Evolutionary conservation across 2,329 filamentous ascomycete genomes (phyloP).

Genomic region (Colletotrichum lentis): DNA sequence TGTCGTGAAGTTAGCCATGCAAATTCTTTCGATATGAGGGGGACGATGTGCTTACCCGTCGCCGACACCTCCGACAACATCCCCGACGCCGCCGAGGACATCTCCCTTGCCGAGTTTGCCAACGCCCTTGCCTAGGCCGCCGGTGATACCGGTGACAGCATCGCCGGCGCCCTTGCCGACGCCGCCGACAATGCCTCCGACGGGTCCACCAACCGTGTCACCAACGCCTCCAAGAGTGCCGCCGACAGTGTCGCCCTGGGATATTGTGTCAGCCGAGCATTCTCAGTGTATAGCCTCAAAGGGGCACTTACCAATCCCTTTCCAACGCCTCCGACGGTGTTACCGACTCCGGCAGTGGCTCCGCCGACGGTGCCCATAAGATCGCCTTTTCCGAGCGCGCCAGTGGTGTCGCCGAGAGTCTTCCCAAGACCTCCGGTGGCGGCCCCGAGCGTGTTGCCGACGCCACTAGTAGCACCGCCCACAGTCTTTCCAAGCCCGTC

Average conservation of each 20-base stretch:
- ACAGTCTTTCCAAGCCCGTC: constrained; percentile 25
- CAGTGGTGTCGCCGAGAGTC: constrained; percentile 27
- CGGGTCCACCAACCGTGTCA: constrained; percentile 30
- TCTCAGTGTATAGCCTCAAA: not conserved
- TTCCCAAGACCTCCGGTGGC: constrained; percentile 25
- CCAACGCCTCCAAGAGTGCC: constrained; percentile 33
- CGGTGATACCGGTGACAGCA: constrained; percentile 32
- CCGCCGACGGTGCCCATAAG: constrained; percentile 29
- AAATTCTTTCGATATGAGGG: accelerated
- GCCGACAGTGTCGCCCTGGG: constrained; percentile 30
- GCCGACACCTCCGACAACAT: constrained; percentile 31
- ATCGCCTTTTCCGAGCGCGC: constrained; percentile 27
- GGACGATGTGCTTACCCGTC: constrained; percentile 16
- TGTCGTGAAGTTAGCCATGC: not conserved
- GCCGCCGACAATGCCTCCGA: constrained; percentile 31
- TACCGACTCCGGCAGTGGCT: constrained; percentile 21
- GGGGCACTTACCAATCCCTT: constrained; percentile 28
- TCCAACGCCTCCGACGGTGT: constrained; percentile 34
- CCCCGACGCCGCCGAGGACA: constrained; percentile 26
- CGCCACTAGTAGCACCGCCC: constrained; percentile 23
- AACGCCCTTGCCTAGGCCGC: constrained; percentile 28
- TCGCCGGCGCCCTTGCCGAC: constrained; percentile 32
- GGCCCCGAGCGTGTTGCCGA: constrained; percentile 28
- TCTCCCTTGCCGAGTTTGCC: constrained; percentile 31
- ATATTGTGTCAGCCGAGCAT: not conserved